A percentile compares a stretch with the other conserved stretches of the same genome.
Conservation (phyloP, 1,284 basidiomycete species). For the Moesziomyces sp. region DNA sequence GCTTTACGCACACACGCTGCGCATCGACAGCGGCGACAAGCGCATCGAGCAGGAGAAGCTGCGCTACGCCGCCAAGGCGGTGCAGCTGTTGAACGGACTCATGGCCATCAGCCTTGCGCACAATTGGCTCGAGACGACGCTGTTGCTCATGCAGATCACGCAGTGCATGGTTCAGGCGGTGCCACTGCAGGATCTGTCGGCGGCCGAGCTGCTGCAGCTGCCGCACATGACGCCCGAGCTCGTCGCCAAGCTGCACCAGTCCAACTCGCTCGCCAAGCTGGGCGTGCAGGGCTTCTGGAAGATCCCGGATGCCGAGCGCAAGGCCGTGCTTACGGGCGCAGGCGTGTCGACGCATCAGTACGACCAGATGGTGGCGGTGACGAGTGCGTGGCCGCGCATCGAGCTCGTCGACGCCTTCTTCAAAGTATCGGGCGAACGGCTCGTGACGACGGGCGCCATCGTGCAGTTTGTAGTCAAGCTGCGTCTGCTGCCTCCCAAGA, state of each 20-base stretch:
- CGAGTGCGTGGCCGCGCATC: constrained; percentile 80
- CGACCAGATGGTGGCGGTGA: constrained; percentile 76
- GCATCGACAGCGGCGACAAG: constrained; percentile 67
- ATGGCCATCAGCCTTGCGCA: constrained; percentile 85
- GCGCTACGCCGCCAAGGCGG: constrained; percentile 51
- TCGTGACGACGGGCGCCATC: constrained; percentile 88
- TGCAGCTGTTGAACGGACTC: constrained; percentile 79
- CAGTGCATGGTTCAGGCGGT: constrained; percentile 87
- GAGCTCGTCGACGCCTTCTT: constrained; percentile 87
- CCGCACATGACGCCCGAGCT: constrained; percentile 54
- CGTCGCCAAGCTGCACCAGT: constrained; percentile 32
- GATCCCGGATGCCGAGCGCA: constrained; percentile 70
- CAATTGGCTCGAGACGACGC: constrained; percentile 87
- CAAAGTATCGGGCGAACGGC: constrained; percentile 84
- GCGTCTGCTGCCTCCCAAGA: constrained; percentile 74
- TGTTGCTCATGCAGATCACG: constrained; percentile 83
- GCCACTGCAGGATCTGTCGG: constrained; percentile 57
- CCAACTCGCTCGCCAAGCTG: constrained; percentile 41
- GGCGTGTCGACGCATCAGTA: constrained; percentile 66
- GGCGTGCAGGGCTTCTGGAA: constrained; percentile 65
- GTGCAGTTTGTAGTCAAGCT: constrained; percentile 88
- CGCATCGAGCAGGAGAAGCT: constrained; percentile 48
- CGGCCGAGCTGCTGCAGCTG: constrained; percentile 61
- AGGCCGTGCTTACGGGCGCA: constrained; percentile 47
- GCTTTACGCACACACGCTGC: constrained; percentile 86